Percentiles rank a stretch among this genome's conserved stretches.
These are phyloP conservation scores for Penicillium sp. DNA, from an alignment of 2,329 filamentous ascomycete genomes.

Conservation along the genomic window DNA sequence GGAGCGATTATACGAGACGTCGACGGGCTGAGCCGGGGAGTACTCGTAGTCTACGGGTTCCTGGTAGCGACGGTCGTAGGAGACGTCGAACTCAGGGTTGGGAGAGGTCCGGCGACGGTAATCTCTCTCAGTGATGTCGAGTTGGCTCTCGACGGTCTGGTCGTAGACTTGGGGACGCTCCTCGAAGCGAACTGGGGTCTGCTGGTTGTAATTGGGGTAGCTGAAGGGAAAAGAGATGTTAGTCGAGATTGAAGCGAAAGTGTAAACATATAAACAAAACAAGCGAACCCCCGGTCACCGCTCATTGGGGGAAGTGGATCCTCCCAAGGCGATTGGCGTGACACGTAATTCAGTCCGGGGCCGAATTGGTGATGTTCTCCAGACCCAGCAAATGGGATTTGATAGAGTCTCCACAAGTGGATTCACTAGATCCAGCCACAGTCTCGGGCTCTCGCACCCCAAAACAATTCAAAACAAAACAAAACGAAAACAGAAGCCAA, in stretches of 20 bases:
- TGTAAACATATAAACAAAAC: conserved; percentile 27
- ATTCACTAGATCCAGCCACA: neutral
- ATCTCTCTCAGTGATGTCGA: conserved; percentile 57
- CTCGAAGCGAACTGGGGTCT: conserved; percentile 49
- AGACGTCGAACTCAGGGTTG: conserved; percentile 47
- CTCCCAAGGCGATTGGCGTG: conserved; percentile 11
- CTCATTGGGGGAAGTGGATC: conserved; percentile 26
- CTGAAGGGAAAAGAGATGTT: conserved; percentile 34
- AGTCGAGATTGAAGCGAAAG: conserved; percentile 1
- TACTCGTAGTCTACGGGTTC: conserved; percentile 24
- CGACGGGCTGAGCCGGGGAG: conserved; percentile 17
- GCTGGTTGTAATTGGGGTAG: conserved; percentile 47
- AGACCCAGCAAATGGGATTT: conserved; percentile 21
- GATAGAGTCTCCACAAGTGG: conserved; percentile 16
- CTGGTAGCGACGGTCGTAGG: conserved; percentile 39
- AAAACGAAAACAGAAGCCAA: conserved; percentile 10
- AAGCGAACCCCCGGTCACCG: conserved; percentile 18
- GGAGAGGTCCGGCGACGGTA: conserved; percentile 60
- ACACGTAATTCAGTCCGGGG: conserved; percentile 25
- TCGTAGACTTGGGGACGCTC: conserved; percentile 40
- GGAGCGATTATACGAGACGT: conserved; percentile 31
- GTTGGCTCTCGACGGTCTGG: conserved; percentile 45
- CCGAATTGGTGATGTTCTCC: conserved; percentile 18
- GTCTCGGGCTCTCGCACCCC: neutral
- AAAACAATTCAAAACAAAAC: neutral